phyloP scores from a whole-genome alignment of 176 grass and related monocot genomes.

The Triticum aestivum region IWGSC_CS_RefSeq_v2.1 NC_057795.1:594958289-594958788 shows the following conservation, averaged over 20 bases:
- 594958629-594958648: slow-evolving; percentile 21
- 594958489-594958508: neutral
- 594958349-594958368: neutral
- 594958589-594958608: slow-evolving; percentile 11
- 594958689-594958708: slow-evolving; percentile 39
- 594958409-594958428: neutral
- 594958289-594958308: neutral
- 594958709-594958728: neutral
- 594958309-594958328: neutral
- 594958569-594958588: neutral
- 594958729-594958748: slow-evolving; percentile 35
- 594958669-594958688: slow-evolving; percentile 38
- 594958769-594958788: slow-evolving; percentile 58
- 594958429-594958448: neutral
- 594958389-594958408: neutral
- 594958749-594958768: slow-evolving; percentile 44
- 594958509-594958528: neutral
- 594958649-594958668: slow-evolving; percentile 41
- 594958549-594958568: neutral
- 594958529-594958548: neutral
- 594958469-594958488: neutral
- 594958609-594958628: slow-evolving; percentile 23
- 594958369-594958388: neutral
- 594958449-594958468: neutral
- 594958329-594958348: neutral